phyloP scores from a whole-genome alignment of 23 red algal genomes.

The Agarophyton chilense region DNA sequence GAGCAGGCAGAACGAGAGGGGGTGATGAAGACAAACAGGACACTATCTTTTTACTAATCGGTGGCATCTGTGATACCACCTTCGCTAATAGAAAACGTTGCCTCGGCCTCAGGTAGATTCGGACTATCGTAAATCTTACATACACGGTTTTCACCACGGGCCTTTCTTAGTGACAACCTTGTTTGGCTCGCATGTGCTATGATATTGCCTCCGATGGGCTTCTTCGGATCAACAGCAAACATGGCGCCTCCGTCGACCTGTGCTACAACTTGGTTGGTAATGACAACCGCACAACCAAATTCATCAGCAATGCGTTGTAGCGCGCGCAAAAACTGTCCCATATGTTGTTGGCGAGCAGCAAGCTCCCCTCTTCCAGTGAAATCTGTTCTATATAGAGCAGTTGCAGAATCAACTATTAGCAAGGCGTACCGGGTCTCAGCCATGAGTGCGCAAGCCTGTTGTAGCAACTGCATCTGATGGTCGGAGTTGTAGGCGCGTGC shows the following conservation, averaged over 20 bases:
- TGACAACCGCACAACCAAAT: slow-evolving; percentile 96
- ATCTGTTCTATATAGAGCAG: slow-evolving; percentile 97
- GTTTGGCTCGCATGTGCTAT: slow-evolving; percentile 99
- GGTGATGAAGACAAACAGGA: not conserved
- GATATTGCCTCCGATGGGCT: slow-evolving; percentile 98
- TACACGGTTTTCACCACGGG: slow-evolving; percentile 90
- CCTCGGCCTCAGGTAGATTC: slow-evolving; percentile 89
- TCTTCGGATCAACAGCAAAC: slow-evolving; percentile 93
- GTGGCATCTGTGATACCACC: slow-evolving; percentile 90
- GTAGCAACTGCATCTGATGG: slow-evolving; percentile 94
- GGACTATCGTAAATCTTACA: slow-evolving; percentile 98
- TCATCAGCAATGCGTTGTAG: slow-evolving; percentile 96
- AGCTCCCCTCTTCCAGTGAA: slow-evolving; percentile 95
- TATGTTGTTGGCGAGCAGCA: slow-evolving; percentile 96
- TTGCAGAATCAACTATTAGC: slow-evolving; percentile 93
- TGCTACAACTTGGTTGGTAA: slow-evolving; percentile 99
- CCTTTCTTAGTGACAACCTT: slow-evolving; percentile 88
- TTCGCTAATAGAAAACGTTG: slow-evolving; percentile 91
- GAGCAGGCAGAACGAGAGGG: too few relatives aligned
- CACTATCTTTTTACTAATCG: slow-evolving; percentile 52
- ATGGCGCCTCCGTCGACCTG: slow-evolving; percentile 98
- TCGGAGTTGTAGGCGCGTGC: slow-evolving; percentile 95
- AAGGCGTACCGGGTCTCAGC: slow-evolving; percentile 91
- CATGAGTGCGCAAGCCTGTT: slow-evolving; percentile 91
- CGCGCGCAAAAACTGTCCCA: slow-evolving; percentile 92